Conservation (phyloP, 1,284 basidiomycete genomes). For the Ceratobasidium sp. region DNA sequence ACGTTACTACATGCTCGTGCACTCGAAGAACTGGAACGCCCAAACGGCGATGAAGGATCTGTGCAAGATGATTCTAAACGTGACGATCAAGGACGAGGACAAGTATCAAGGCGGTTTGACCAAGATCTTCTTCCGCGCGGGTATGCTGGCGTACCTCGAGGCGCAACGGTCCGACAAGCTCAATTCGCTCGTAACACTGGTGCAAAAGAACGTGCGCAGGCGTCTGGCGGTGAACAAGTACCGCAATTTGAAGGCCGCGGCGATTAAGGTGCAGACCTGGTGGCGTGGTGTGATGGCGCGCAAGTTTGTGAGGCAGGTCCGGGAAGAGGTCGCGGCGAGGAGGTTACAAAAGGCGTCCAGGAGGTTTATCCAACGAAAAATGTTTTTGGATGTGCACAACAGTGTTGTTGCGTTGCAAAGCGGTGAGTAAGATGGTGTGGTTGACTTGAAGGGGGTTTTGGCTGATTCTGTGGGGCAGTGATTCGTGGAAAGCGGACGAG, state of each 20-base stretch:
- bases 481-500: conserved; percentile 87
- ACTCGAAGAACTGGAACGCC: conserved; percentile 83
- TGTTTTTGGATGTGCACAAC: conserved; percentile 74
- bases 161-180: conserved; percentile 89
- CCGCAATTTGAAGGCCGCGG: conserved; percentile 75
- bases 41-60: conserved; percentile 82
- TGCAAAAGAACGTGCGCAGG: conserved; percentile 97
- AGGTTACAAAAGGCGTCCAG: conserved; percentile 83
- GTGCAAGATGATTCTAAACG: conserved; percentile 88
- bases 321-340: conserved; percentile 81
- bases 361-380: conserved; percentile 80
- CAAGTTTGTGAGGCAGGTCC: conserved; percentile 77
- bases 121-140: conserved; percentile 99
- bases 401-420: conserved; percentile 86
- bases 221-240: conserved; percentile 89
- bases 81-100: conserved; percentile 91
- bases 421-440: conserved; percentile 68
- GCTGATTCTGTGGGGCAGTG: conserved; percentile 63
- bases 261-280: conserved; percentile 93
- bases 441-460: not conserved
- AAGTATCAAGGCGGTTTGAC: conserved; percentile 98
- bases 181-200: conserved; percentile 91
- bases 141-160: conserved; percentile 98
- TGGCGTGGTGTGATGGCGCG: conserved; percentile 90
- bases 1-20: conserved; percentile 97